Base-by-base conservation (phyloP, 2,329 filamentous ascomycete genomes). In the Trichoderma endophyticum region DNA sequence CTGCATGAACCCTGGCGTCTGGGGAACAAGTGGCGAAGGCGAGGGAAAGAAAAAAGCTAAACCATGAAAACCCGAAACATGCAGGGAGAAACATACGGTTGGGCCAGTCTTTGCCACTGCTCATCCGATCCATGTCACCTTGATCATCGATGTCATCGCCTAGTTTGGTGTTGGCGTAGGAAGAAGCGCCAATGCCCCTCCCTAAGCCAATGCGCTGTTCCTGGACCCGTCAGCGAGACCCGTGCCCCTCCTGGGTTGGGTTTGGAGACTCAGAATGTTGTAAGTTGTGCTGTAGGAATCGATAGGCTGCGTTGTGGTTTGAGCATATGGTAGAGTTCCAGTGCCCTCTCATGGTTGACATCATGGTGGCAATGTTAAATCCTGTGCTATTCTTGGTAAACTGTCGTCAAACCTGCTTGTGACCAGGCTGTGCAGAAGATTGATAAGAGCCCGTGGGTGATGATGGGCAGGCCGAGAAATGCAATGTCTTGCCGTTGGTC, bases 401-500 rank as follows among this genome's bases (percentile, higher is more conserved):
- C 48, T 24, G 11, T 14, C 48, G 48, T 54, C 21, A 54, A 2
- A 54, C 48, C 5, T 54, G n/a, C 48, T 57, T 8, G 24, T 24
- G 48, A 26, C 21, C 3, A 57, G 32, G 57, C 24, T 62, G 56
- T 15, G 56, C 32, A 36, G 3, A 24, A 15, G 26, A 30, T 32
- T 36, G 66, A 30, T 5, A 39, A 15, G 63, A 7, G 7, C 4
- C 21, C 54, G 64, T 32, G 36, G 28, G 43, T 32, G 51, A 24
- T 54, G 43, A 76, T 75, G 76, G 75, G 71, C 26, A 48, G 34
- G 21, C 32, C 36, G 51, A 71, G 71, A 68, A 70, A 73, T 72
- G 73, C 56, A 75, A 75, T 75, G 74, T 75, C 73, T 75, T 43
- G 71, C 36, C 54, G 59, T 56, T 65, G 72, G 73, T 48, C 24